Evolutionary conservation across 805 yeast species (phyloP).

Genomic region (Starmerella lactis-condensi): DNA sequence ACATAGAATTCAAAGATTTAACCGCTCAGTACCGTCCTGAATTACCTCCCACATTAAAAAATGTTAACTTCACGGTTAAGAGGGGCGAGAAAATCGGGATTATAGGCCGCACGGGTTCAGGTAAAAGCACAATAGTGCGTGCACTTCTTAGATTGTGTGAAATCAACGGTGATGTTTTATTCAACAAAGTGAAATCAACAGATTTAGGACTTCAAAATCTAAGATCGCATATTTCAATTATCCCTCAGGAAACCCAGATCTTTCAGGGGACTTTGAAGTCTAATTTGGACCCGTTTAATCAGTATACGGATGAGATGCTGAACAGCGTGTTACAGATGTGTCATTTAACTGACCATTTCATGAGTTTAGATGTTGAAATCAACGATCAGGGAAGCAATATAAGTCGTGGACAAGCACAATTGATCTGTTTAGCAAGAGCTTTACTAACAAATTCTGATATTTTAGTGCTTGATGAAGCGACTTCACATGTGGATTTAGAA

Average conservation of each 20-base stretch:
- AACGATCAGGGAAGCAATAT: constrained; percentile 61
- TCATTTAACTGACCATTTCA: constrained; percentile 30
- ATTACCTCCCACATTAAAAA: constrained; percentile 62
- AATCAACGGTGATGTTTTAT: constrained; percentile 33
- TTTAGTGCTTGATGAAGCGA: constrained; percentile 59
- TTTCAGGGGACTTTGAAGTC: constrained; percentile 47
- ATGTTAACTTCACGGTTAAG: constrained; percentile 54
- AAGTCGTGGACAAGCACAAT: constrained; percentile 67
- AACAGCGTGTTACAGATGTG: constrained; percentile 44
- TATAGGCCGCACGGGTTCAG: constrained; percentile 95
- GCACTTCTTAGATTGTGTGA: constrained; percentile 53
- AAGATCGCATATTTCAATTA: constrained; percentile 42
- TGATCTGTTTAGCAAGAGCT: constrained; percentile 62
- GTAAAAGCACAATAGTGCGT: constrained; percentile 80
- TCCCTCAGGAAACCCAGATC: constrained; percentile 61
- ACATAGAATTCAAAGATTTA: constrained; percentile 47
- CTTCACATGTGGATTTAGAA: constrained; percentile 46
- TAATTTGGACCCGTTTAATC: constrained; percentile 48
- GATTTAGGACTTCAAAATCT: constrained; percentile 39
- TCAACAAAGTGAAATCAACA: constrained; percentile 41
- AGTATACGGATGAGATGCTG: constrained; percentile 33
- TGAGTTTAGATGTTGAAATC: constrained; percentile 31
- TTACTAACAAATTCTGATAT: constrained; percentile 47
- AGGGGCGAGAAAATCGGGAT: constrained; percentile 69
- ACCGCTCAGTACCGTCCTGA: constrained; percentile 71